A percentile compares a stretch with the other conserved stretches of the same genome.
These are phyloP conservation scores for Diplodia sapinea DNA, from an alignment of 2,329 filamentous ascomycete genomes.

Conservation along the genomic window DNA sequence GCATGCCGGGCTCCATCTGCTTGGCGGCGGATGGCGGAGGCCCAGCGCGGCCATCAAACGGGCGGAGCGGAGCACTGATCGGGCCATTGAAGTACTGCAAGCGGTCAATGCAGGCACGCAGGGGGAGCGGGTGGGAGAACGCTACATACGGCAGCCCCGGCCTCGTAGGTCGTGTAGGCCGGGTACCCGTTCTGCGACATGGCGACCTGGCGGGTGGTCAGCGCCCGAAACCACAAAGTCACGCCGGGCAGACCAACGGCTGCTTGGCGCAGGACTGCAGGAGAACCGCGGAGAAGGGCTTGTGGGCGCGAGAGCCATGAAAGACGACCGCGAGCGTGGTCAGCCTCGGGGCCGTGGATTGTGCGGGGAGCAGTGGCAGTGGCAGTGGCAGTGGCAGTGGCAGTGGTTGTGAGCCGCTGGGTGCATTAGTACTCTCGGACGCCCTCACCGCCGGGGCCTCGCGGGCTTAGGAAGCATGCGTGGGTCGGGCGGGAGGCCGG, in stretches of 20 bases:
- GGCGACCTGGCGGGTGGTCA: background rate
- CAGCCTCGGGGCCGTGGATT: constrained; percentile 18
- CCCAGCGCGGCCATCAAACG: background rate
- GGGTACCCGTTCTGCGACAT: constrained; percentile 26
- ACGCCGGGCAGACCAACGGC: background rate
- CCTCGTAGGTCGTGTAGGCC: constrained; percentile 9
- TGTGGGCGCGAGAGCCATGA: constrained; percentile 4
- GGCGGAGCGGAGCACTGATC: background rate
- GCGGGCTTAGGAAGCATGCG: constrained; percentile 13
- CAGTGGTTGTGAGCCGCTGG: background rate
- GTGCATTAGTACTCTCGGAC: constrained; percentile 22
- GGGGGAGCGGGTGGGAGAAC: background rate
- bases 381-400: too few relatives aligned
- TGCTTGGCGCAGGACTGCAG: background rate
- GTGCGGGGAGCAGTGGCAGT: constrained; percentile 12
- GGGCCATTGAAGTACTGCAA: constrained; percentile 20
- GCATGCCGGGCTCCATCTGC: constrained; percentile 14
- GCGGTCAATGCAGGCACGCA: constrained; percentile 1
- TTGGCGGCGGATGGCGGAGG: background rate
- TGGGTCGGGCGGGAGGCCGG: constrained; percentile 16
- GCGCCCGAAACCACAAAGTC: background rate
- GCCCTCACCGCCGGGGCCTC: constrained; percentile 21
- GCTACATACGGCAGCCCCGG: constrained; percentile 7
- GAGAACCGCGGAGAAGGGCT: too few relatives aligned
- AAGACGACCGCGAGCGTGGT: background rate